Base-by-base conservation (phyloP, 1,284 basidiomycete species). In the Meira nashicola region DNA sequence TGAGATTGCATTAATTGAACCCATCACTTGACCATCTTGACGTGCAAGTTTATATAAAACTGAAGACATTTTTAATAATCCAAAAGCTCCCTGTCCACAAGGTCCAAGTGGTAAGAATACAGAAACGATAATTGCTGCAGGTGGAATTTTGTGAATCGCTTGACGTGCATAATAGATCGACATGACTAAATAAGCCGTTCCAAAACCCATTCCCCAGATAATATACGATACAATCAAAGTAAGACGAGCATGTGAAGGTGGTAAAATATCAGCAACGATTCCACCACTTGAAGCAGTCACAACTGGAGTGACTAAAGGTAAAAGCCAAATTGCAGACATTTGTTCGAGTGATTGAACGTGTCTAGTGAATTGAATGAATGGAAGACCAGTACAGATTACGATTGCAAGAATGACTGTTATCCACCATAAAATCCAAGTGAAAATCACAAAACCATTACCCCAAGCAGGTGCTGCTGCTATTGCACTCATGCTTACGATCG, bases 401-500 rank as follows among this genome's bases (percentile, higher is more conserved):
- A 86, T 71, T 0, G 87, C 84, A 17, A 87, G 66, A 1, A 81
- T 77, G 1, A 85, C 81, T 63, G 87, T 84, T 40, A 86, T 63
- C 89, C 88, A 90, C 89, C 89, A 90, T 10, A 88, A 71, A 0
- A 73, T 83, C 84, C 87, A 87, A 17, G 88, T 78, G 38, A 84
- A 78, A 56, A 83, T 84, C 0, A 86, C 78, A 73, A 88, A 87
- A 0, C 70, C 54, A 39, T 71, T 76, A 8, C 86, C 86, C 39
- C 85, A 81, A 0, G 71, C 69, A 1, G 77, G 73, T 0, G 79
- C 77, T 51, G 78, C 78, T 1, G 74, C 73, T 28, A 79, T 68
- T 0, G 77, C 85, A 55, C 86, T 71, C 80, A 82, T 81, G 67
- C 41, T 84, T 57, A 89, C 82, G 37, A 89, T 79, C 0, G 88